Evolutionary conservation across 495 filamentous ascomycete genomes (phyloP), one percentile per base, ranked within the genome.

Genomic region (Arthonia radiata): DNA sequence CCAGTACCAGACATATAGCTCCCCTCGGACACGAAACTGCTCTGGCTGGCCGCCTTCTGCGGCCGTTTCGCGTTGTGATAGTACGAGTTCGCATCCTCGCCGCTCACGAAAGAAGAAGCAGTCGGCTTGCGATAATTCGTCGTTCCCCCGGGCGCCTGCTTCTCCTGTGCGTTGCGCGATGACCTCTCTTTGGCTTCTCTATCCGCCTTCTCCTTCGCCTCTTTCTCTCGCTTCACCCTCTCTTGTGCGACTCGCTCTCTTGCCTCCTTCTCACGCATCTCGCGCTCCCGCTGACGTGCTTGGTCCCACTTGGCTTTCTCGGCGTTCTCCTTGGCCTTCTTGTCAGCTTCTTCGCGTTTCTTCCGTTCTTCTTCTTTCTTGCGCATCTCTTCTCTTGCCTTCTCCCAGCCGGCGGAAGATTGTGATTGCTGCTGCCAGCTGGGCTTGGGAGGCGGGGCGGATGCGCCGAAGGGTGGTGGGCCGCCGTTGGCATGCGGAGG

Each of bases 21-120:
- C n/a, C n/a, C n/a, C n/a, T n/a, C n/a, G n/a, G n/a, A n/a, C n/a
- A n/a, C n/a, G n/a, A n/a, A n/a, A n/a, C n/a, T n/a, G n/a, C n/a
- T n/a, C n/a, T n/a, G n/a, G n/a, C n/a, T n/a, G n/a, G n/a, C n/a
- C n/a, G n/a, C n/a, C n/a, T n/a, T n/a, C n/a, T n/a, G n/a, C n/a
- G n/a, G n/a, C n/a, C n/a, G n/a, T n/a, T n/a, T n/a, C n/a, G n/a
- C n/a, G n/a, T n/a, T n/a, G n/a, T n/a, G n/a, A n/a, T n/a, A n/a
- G 54, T 65, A 90, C 3, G 78, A 81, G 42, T 79, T 66, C 1
- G 58, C 56, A 31, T 63, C 36, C 25, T 43, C 56, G 28, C 71
- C 70, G 11, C 64, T 64, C n/a, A 62, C 59, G 30, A 58, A 53
- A n/a, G 71, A 67, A 31, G 57, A 62, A 23, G 71, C 63, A 10